Evolutionary conservation across 768 basidiomycete species (phyloP).

Genomic region (Phlebiopsis flavidoalba): DNA sequence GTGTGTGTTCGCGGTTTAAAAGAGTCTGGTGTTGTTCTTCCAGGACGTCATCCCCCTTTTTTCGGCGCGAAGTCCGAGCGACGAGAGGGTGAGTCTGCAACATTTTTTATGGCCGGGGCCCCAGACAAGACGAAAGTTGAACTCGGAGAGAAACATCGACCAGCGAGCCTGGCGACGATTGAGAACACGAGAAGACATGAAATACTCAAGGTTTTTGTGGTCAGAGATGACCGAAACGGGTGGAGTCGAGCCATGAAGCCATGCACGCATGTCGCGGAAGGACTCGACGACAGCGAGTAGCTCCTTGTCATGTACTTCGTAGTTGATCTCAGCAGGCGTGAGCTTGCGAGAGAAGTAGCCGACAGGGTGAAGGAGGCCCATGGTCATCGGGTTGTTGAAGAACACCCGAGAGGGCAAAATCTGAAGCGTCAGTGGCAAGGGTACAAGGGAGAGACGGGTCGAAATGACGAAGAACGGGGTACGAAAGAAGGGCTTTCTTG

Average conservation of each 20-base stretch:
- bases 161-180: conserved; percentile 33
- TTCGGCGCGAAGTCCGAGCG: conserved; percentile 19
- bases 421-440: conserved; percentile 20
- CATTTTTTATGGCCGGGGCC: conserved; percentile 22
- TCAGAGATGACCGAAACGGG: conserved; percentile 24
- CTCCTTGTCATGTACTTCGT: conserved; percentile 47
- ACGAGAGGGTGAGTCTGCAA: conserved; percentile 18
- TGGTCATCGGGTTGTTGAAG: conserved; percentile 8
- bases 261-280: conserved; percentile 21
- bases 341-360: conserved; percentile 27
- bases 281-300: conserved; percentile 38
- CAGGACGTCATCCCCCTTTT: conserved; percentile 19
- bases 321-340: conserved; percentile 35
- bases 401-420: conserved; percentile 17
- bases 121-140: conserved; percentile 23
- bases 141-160: conserved; percentile 21
- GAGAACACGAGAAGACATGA: conserved; percentile 26
- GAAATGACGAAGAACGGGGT: conserved; percentile 18
- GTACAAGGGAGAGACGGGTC: conserved; percentile 10
- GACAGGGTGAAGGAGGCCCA: conserved; percentile 25
- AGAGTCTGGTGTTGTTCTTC: conserved; percentile 5
- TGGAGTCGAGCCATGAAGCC: conserved; percentile 14
- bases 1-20: conserved; percentile 6
- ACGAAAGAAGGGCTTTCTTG: conserved; percentile 17
- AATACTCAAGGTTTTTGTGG: conserved; percentile 36